Percentiles rank a stretch among this genome's conserved stretches.
These are phyloP conservation scores for Cercospora berteroae DNA, from an alignment of 2,329 filamentous ascomycete species.

Conservation along the genomic window DNA sequence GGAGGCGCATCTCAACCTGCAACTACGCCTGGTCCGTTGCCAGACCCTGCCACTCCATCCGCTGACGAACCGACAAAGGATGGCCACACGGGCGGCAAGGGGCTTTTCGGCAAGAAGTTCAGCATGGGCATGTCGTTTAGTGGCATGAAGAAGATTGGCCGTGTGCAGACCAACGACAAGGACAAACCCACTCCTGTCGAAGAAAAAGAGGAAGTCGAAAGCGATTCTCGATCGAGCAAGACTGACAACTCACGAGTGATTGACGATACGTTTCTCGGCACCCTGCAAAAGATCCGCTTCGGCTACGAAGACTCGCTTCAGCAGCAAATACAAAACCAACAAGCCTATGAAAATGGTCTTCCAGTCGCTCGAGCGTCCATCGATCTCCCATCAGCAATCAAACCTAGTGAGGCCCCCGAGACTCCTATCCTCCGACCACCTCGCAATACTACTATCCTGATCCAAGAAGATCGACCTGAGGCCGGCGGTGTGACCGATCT, in stretches of 20 bases:
- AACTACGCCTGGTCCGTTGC: constrained; percentile 34
- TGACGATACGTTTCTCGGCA: constrained; percentile 71
- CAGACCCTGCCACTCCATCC: constrained; percentile 40
- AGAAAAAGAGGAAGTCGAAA: constrained; percentile 62
- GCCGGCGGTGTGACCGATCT: constrained; percentile 72
- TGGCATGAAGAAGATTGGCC: constrained; percentile 77
- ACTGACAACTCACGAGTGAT: constrained; percentile 66
- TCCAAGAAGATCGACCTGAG: constrained; percentile 64
- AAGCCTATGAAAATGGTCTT: constrained; percentile 36
- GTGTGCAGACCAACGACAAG: constrained; percentile 62
- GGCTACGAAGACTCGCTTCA: constrained; percentile 68
- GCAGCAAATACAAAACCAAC: constrained; percentile 43
- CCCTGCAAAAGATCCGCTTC: constrained; percentile 68
- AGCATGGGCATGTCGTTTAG: constrained; percentile 66
- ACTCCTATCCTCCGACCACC: constrained; percentile 75
- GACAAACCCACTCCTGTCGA: constrained; percentile 72
- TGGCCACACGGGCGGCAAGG: constrained; percentile 37
- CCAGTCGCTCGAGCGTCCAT: constrained; percentile 36
- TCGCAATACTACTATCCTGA: constrained; percentile 60
- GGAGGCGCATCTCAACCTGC: constrained; percentile 29
- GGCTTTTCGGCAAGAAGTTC: constrained; percentile 80
- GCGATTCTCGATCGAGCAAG: constrained; percentile 57
- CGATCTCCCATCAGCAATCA: constrained; percentile 61
- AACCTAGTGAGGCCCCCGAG: constrained; percentile 68
- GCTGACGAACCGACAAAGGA: constrained; percentile 58